Conservation (phyloP, 768 basidiomycete species). For the Pisolithus tinctorius region DNA sequence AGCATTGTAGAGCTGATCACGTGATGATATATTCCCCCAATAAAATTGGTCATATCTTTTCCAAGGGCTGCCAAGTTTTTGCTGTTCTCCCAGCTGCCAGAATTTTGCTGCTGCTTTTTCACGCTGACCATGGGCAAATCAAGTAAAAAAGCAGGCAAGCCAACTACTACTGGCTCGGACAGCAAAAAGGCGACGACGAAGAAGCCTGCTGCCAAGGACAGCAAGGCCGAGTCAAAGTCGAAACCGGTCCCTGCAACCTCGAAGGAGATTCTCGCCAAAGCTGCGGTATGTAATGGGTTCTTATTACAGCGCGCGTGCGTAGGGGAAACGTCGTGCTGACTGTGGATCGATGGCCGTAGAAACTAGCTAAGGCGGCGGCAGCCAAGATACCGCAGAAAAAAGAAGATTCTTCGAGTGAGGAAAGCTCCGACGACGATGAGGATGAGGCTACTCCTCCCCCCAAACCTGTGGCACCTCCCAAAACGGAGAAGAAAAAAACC, state of each 20-base stretch:
- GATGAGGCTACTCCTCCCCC: neutral
- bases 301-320: neutral
- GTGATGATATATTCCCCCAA: neutral
- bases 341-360: no score
- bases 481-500: neutral
- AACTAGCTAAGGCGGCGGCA: no score
- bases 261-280: slow-evolving; percentile 14
- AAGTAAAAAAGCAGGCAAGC: slow-evolving; percentile 15
- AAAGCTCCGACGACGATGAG: neutral
- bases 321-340: no score
- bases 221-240: neutral
- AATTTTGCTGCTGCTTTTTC: neutral
- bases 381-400: neutral
- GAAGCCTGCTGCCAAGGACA: neutral
- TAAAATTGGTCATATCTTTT: neutral
- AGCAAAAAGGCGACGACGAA: slow-evolving; percentile 11
- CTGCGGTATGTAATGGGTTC: neutral
- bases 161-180: slow-evolving; percentile 15
- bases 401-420: slow-evolving; percentile 2
- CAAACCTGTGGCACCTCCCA: neutral
- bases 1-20: neutral
- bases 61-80: no score
- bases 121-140: slow-evolving; percentile 15
- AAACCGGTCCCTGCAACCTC: neutral
- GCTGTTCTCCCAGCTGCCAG: no score